Base-by-base conservation (phyloP, 768 basidiomycete genomes). In the Russula abietina region DNA sequence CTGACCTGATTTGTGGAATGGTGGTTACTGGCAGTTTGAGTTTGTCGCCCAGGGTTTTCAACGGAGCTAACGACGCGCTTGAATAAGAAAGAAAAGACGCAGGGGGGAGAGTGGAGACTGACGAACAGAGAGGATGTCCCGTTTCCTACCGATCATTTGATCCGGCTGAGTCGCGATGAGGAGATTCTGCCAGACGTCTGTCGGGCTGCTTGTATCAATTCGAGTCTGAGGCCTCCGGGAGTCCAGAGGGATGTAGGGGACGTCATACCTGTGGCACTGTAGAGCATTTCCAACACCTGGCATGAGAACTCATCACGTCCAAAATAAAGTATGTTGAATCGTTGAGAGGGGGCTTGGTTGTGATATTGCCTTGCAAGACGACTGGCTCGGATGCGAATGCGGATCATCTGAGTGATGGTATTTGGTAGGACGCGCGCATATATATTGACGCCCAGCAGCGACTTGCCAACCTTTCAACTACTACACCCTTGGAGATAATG, bases 251-350 rank as follows among this genome's bases (percentile, higher is more conserved):
- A 5, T 32, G 8, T 19, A n/a, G 3, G 5, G 68, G 76, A 67
- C 59, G 24, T 4, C 14, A 4, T 5, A 89, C 93, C 91, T 74
- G 71, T 71, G 6, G 88, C 87, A 17, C 74, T 69, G 60, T 88
- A 75, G 1, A 96, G 73, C 59, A 86, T 78, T 56, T 81, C 73
- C 54, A 97, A 79, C 3, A 92, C 84, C 8, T 76, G 73, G 70
- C 88, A 88, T 2, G 93, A 96, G 73, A 96, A 96, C 69, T 86
- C 83, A 71, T 95, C 93, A 19, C 91, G 88, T 55, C 94, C 94
- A 71, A 92, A 83, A 73, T 92, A 96, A 7, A 97, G 79, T 46
- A 97, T 81, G n/a, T 84, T 81, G 71, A 91, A 88, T 5, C 77
- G 76, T 24, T 75, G 71, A 24, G 38, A 43, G 32, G 43, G 65